Evolutionary conservation across 768 basidiomycete species (phyloP), one percentile per base, ranked within the genome.

Genomic region (Xanthoconium stramineum): DNA sequence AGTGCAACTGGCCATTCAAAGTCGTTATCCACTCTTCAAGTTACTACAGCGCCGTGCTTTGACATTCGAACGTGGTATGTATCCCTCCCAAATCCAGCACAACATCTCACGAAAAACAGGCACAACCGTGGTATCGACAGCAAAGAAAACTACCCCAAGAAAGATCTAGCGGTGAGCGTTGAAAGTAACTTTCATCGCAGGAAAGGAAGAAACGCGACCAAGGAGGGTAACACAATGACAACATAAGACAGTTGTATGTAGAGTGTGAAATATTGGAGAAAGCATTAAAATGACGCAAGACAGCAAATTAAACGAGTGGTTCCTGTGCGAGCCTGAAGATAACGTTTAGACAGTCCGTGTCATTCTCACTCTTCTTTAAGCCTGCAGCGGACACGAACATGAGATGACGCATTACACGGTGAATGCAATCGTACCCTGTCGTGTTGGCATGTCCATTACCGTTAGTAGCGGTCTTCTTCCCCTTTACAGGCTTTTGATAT

Each of bases 401-500:
- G 19, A 63, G 56, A 54, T 36, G 32, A 28, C 17, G n/a, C 30
- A 24, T 24, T 9, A 19, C 15, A 19, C 3, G 33, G 43, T 37
- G n/a, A 38, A 38, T 39, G 32, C 6, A 30, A 38, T 49, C 70
- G 17, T 60, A 75, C 72, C 64, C 69, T 53, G 65, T 66, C 32
- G 69, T 71, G 53, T 74, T 74, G 32, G 77, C 77, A 39, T 74
- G 67, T 51, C 81, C 74, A 69, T 82, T 83, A 39, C 75, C 72
- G 56, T 80, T 80, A 10, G 71, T 61, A 52, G 60, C 47, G 10
- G 56, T 24, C 19, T 56, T 64, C 66, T 60, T 67, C 32, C 72
- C 73, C 64, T 77, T 74, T 45, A 55, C 69, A 35, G 86, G 81
- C 69, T 85, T 86, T 76, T 85, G 85, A 77, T 91, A 91, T 30